Evolutionary conservation across 495 filamentous ascomycete species (phyloP), one percentile per base, ranked within the genome.

Genomic region (Clavariopsis aquatica): DNA sequence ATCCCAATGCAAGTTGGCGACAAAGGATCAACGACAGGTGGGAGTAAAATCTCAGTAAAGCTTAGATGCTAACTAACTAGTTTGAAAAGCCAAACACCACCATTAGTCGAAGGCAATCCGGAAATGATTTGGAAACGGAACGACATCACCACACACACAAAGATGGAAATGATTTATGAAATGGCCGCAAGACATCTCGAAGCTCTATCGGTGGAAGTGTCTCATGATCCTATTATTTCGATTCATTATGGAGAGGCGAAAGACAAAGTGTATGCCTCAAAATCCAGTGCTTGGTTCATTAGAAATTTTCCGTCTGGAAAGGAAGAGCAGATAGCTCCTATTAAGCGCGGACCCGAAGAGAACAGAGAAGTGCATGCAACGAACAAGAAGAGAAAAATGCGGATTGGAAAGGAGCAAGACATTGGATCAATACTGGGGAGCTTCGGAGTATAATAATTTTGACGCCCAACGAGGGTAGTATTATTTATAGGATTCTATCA

Each of bases 401-500:
- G 63, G 0, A 7, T 13, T 4, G 63, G 49, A 45, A 66, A 57
- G 36, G 7, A 54, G 31, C 23, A 27, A 26, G 64, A 60, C 20
- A 46, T 66, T 45, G 57, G 64, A 24, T 59, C 57, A 0, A 0
- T 66, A 7, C 29, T 66, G 41, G 64, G 51, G 49, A 19, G 17
- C 24, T 66, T 66, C 36, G 28, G 12, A 31, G 23, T 34, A 53
- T 43, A 43, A 17, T n/a, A n/a, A n/a, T n/a, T n/a, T n/a, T n/a
- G n/a, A n/a, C n/a, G n/a, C n/a, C n/a, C n/a, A n/a, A n/a, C n/a
- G n/a, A n/a, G n/a, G n/a, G n/a, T n/a, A n/a, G n/a, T n/a, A n/a
- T n/a, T n/a, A n/a, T n/a, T n/a, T n/a, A n/a, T n/a, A n/a, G n/a
- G n/a, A n/a, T n/a, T n/a, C n/a, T n/a, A n/a, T n/a, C n/a, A n/a